Percentiles rank a stretch among this genome's conserved stretches.
These are phyloP conservation scores for Trichoderma sp. DNA, from an alignment of 2,329 filamentous ascomycete genomes.

Conservation along the genomic window DNA sequence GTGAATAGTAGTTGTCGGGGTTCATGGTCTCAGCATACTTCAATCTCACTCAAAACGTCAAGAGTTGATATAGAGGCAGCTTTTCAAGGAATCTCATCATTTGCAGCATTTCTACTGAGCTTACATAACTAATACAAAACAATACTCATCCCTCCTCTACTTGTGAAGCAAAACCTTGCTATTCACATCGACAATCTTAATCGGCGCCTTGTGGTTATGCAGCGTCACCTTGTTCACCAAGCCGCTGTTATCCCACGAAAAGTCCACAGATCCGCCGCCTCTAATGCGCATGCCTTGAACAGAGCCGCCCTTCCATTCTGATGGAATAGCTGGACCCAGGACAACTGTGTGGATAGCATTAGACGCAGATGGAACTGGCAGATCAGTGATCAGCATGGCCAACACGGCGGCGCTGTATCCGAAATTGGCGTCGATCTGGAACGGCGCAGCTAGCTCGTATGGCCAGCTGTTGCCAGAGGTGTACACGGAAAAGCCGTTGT, in stretches of 20 bases:
- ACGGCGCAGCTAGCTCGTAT: slow-evolving; percentile 42
- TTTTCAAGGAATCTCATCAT: background rate
- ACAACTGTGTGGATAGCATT: slow-evolving; percentile 37
- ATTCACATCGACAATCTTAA: slow-evolving; percentile 19
- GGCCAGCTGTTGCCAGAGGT: slow-evolving; percentile 19
- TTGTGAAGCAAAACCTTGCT: slow-evolving; percentile 15
- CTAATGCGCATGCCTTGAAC: slow-evolving; percentile 45
- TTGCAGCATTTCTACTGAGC: background rate
- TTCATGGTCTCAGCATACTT: background rate
- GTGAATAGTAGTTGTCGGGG: background rate
- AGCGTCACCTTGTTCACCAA: slow-evolving; percentile 17
- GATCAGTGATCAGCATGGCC: slow-evolving; percentile 52
- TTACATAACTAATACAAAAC: background rate
- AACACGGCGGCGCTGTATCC: slow-evolving; percentile 50
- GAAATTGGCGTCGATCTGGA: slow-evolving; percentile 61
- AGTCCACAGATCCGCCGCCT: slow-evolving; percentile 44
- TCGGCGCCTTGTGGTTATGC: background rate
- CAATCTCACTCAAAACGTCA: background rate
- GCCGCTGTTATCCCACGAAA: slow-evolving; percentile 41
- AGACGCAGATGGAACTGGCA: slow-evolving; percentile 33
- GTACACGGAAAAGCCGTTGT: slow-evolving; percentile 54
- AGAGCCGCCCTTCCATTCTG: slow-evolving; percentile 42
- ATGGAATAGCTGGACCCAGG: slow-evolving; percentile 48
- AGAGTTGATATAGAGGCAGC: background rate
- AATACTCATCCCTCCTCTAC: background rate